Evolutionary conservation across 768 basidiomycete species (phyloP).

Genomic region (Tremella mesenterica): DNA sequence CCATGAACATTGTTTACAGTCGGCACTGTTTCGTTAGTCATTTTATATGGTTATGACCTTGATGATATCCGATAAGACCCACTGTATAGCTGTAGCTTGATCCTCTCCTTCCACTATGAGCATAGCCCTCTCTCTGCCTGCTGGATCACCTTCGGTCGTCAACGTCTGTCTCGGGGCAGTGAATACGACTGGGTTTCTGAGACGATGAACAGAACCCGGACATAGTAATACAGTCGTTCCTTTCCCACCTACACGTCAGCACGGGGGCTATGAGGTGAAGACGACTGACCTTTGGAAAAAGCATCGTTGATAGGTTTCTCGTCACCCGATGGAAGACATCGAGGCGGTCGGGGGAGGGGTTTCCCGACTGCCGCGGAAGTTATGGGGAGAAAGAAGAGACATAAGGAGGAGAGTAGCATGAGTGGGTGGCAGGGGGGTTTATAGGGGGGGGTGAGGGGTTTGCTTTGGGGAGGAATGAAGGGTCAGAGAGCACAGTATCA

Average conservation of each 20-base stretch:
- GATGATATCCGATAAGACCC: conserved; percentile 3
- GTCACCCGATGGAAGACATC: conserved; percentile 24
- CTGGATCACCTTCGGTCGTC: conserved; percentile 41
- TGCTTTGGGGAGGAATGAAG: too few relatives aligned
- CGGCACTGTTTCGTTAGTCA: conserved; percentile 28
- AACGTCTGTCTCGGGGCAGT: conserved; percentile 40
- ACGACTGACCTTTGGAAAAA: conserved; percentile 17
- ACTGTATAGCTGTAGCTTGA: conserved; percentile 43
- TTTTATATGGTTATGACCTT: not conserved
- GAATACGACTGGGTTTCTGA: conserved; percentile 38
- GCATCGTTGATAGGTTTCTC: conserved; percentile 28
- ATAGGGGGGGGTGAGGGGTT: too few relatives aligned
- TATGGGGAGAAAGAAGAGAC: not conserved
- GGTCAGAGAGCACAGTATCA: too few relatives aligned
- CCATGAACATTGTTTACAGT: conserved; percentile 36
- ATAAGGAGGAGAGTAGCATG: conserved; percentile 4
- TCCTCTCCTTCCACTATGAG: conserved; percentile 41
- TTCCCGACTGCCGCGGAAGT: conserved; percentile 1
- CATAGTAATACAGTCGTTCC: conserved; percentile 40
- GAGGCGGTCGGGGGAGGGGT: not conserved
- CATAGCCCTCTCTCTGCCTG: conserved; percentile 34
- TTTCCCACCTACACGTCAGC: conserved; percentile 25
- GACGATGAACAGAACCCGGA: conserved; percentile 38
- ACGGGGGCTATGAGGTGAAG: not conserved
- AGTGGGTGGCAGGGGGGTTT: not conserved